Evolutionary conservation across 1,284 basidiomycete species (phyloP), one percentile per base, ranked within the genome.

Genomic region (Microstroma glucosiphilum): DNA sequence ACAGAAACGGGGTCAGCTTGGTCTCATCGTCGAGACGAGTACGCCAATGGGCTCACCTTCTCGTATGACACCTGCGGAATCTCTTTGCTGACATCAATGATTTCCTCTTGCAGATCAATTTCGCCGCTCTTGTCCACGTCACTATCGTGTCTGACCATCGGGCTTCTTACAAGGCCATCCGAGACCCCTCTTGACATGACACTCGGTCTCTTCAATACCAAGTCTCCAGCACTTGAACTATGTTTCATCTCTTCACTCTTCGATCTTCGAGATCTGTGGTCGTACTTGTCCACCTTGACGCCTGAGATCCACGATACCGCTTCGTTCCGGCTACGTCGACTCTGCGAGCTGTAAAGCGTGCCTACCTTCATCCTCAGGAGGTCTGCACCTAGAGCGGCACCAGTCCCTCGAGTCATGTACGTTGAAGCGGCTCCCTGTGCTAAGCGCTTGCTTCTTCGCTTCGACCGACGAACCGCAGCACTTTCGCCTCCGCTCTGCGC

Each of bases 241-340:
- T 37, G 30, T 37, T 37, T 37, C 30, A 37, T 37, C 30, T 37
- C 30, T 37, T 37, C 30, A 37, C 30, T 37, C 30, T 37, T 37
- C 30, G 30, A 37, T 9, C 30, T 3, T 37, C 30, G 3, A 9
- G 30, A 37, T 37, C 30, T 37, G 30, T 37, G 30, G 30, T 37
- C 43, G 21, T 19, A 25, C 51, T 71, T 68, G 40, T 69, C 66
- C 40, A 72, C 60, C 0, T 69, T 60, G 26, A 71, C 69, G 37
- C 72, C 69, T 43, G 70, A 64, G 40, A 75, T 72, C 71, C 69
- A 71, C 15, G 67, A 69, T 30, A 72, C 61, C 13, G 71, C 67
- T 21, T 73, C 71, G 7, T 69, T 23, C 23, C 56, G 30, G 9
- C 30, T 37, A 37, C 30, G 30, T 37, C 30, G 30, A 37, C 30